These are phyloP conservation scores for Pythium monospermum DNA, from an alignment of 352 stramenopile genomes.

Conservation along the genomic window DNA sequence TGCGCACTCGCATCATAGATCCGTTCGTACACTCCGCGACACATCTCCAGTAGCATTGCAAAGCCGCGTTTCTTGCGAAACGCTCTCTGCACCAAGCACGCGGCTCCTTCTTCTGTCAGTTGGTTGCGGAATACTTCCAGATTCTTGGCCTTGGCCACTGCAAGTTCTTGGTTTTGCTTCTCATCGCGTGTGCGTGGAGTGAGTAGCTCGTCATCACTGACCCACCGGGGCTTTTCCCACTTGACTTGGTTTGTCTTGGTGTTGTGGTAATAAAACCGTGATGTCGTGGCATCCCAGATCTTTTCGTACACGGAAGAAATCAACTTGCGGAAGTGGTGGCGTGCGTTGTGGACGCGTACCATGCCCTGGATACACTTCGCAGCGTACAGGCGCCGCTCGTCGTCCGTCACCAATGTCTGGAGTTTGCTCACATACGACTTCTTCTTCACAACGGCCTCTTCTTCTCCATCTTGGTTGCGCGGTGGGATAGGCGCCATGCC, in stretches of 20 bases:
- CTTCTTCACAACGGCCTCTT: background rate
- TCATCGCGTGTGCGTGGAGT: slow-evolving; percentile 41
- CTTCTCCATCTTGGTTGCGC: slow-evolving; percentile 4
- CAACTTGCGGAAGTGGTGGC: slow-evolving; percentile 42
- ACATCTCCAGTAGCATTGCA: slow-evolving; percentile 34
- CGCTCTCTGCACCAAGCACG: slow-evolving; percentile 48
- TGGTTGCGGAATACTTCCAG: background rate
- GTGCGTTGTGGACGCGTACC: slow-evolving; percentile 39
- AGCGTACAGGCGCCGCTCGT: slow-evolving; percentile 16
- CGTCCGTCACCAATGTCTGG: background rate
- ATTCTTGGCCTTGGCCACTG: background rate
- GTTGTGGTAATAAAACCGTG: slow-evolving; percentile 81
- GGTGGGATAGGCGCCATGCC: slow-evolving; percentile 4
- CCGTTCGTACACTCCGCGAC: slow-evolving; percentile 53
- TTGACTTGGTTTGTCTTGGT: slow-evolving; percentile 58
- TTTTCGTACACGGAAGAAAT: slow-evolving; percentile 79
- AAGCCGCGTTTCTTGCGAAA: slow-evolving; percentile 48
- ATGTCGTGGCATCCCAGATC: slow-evolving; percentile 50
- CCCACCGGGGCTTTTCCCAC: slow-evolving; percentile 63
- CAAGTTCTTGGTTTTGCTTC: slow-evolving; percentile 7
- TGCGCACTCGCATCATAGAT: slow-evolving; percentile 54
- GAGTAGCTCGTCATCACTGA: slow-evolving; percentile 54
- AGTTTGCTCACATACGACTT: slow-evolving; percentile 12
- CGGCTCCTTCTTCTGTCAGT: slow-evolving; percentile 36
- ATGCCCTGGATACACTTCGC: slow-evolving; percentile 51